Evolutionary conservation across 176 grass and related monocot genomes (phyloP), one percentile per base, ranked within the genome.

Genomic region (Eleusine indica): DNA sequence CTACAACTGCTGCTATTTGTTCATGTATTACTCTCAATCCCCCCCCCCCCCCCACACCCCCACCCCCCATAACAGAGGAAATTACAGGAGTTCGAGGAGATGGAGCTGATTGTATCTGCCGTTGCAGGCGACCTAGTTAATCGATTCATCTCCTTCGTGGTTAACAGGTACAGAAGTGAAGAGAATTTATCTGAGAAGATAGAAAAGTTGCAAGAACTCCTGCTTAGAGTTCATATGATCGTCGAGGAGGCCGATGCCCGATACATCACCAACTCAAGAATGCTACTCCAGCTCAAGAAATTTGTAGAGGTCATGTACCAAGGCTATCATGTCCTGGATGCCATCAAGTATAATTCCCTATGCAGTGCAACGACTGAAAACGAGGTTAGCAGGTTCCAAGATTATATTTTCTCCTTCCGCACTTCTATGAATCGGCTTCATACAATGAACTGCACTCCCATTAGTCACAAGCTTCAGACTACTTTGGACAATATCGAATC

Each of bases 71-170:
- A 30, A 12, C 30, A 68, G 18, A 80, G 47, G 8, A 5, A 37
- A 9, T 3, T 3, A 28, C 1, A 21, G 16, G 37, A 13, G 1
- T 15, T 62, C 32, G 32, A 35, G 7, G 41, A 9, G 38, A 82
- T 88, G 86, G 86, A 88, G 30, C 3, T 56, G n/a, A 6, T 83
- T 66, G 80, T 88, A 6, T 83, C 86, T 54, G 80, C 74, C 16
- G 62, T 83, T 66, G 44, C 25, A 73, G 80, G 67, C 17, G 67
- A 88, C 17, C 56, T 88, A 8, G 56, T 83, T n/a, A 88, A 46
- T 62, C 80, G 86, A 25, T 78, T 78, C 43, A 78, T 88, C 10
- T 83, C 86, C 46, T 78, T 78, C 46, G 4, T 88, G n/a, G 38
- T 88, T 12, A 78, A 53, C 30, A 72, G 44, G 57, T 65, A 54